These are phyloP conservation scores for Vanrija pseudolonga DNA, from an alignment of 1,284 basidiomycete species.

Conservation along the genomic window DNA sequence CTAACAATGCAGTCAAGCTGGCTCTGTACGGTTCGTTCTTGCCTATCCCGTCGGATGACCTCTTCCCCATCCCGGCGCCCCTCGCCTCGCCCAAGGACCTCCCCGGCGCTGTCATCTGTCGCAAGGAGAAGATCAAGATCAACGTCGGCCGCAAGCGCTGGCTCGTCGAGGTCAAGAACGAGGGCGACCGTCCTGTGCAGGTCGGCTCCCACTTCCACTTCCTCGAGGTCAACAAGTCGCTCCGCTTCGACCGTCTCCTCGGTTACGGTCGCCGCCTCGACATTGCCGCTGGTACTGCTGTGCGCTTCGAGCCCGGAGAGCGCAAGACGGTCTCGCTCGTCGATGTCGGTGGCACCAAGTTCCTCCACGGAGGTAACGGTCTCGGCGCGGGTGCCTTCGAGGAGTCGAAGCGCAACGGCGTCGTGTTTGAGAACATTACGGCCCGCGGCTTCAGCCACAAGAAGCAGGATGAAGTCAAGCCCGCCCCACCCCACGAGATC, in stretches of 20 bases:
- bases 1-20: slow-evolving; percentile 53
- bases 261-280: slow-evolving; percentile 80
- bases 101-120: slow-evolving; percentile 71
- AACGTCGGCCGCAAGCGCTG: slow-evolving; percentile 70
- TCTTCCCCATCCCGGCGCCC: slow-evolving; percentile 60
- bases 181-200: slow-evolving; percentile 91
- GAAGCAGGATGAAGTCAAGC: slow-evolving; percentile 33
- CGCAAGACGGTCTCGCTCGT: slow-evolving; percentile 78
- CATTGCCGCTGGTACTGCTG: slow-evolving; percentile 85
- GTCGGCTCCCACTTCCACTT: slow-evolving; percentile 94
- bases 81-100: slow-evolving; percentile 57
- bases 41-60: slow-evolving; percentile 65
- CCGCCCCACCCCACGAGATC: slow-evolving; percentile 33
- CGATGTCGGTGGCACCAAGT: slow-evolving; percentile 66
- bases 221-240: slow-evolving; percentile 77
- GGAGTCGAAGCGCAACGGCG: slow-evolving; percentile 24
- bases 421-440: slow-evolving; percentile 11
- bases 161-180: slow-evolving; percentile 77
- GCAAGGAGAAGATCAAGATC: slow-evolving; percentile 66
- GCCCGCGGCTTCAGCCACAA: slow-evolving; percentile 43
- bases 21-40: slow-evolving; percentile 93
- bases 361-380: slow-evolving; percentile 76
- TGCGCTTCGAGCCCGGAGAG: slow-evolving; percentile 95
- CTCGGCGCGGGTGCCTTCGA: slow-evolving; percentile 60
- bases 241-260: slow-evolving; percentile 76